Evolutionary conservation across 192 early-diverging fungal genomes (phyloP), one percentile per base, ranked within the genome.

Genomic region (Phlyctochytrium arcticum): DNA sequence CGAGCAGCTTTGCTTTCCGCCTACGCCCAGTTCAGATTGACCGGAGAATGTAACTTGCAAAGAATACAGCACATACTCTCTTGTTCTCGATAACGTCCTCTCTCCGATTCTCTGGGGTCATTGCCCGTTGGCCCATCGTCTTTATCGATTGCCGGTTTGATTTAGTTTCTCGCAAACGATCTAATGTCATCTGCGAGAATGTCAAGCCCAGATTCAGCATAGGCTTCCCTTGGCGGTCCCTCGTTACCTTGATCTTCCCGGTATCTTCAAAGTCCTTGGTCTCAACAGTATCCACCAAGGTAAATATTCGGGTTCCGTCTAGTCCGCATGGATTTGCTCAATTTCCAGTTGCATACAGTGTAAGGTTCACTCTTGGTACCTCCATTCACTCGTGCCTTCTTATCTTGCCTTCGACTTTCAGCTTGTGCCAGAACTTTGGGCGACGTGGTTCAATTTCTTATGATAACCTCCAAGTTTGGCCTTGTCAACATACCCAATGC

Each of bases 1-100:
- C 70, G 37, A 12, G 53, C 60, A 9, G 64, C 60, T 33, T 51
- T 42, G 21, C 44, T 53, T 36, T 72, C 57, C 46, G 50, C 65
- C 64, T 57, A 54, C 9, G 49, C 29, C 10, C 2, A 44, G 39
- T 12, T n/a, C 39, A 44, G 39, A 44, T 0, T 44, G 21, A n/a
- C n/a, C n/a, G n/a, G n/a, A n/a, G n/a, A n/a, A 19, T n/a, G 39
- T 19, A 19, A 44, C 39, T 44, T 44, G 39, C 2, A 12, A 44
- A 44, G 8, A n/a, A 35, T 34, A 17, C 12, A n/a, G 17, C 17
- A 57, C 29, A 23, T 35, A 57, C 55, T 33, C 26, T 49, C 10
- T 48, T 37, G 19, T 35, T 23, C 0, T 8, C 39, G 6, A 48
- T 48, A 19, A 44, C 42, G 15, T 61, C 59, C 12, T 46, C 32